phyloP scores from a whole-genome alignment of 148 eudicot genomes.

The Camellia granthamiana region DNA sequence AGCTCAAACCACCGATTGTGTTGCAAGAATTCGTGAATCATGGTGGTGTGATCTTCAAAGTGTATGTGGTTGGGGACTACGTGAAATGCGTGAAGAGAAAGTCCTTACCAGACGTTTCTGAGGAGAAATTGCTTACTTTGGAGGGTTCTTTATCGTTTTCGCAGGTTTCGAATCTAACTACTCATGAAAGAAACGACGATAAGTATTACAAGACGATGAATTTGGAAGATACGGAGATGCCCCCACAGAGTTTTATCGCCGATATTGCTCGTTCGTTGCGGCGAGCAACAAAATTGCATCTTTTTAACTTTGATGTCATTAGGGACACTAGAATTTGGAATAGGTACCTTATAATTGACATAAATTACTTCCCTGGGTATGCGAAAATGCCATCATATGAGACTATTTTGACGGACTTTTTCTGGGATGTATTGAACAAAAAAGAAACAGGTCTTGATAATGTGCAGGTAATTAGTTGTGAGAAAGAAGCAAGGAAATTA shows the following conservation, averaged over 20 bases:
- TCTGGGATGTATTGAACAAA: conserved; percentile 53
- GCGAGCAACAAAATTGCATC: conserved; percentile 42
- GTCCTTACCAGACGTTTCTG: conserved; percentile 64
- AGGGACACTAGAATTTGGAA: conserved; percentile 59
- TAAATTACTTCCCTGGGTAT: conserved; percentile 91
- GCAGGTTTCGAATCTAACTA: conserved; percentile 63
- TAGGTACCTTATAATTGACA: conserved; percentile 78
- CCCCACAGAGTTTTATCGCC: conserved; percentile 44
- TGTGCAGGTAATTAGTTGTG: conserved; percentile 3
- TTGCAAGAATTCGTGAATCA: conserved; percentile 77
- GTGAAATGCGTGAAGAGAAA: conserved; percentile 71
- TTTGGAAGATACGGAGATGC: conserved; percentile 60
- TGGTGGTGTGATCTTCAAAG: conserved; percentile 79
- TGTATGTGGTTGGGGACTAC: conserved; percentile 65
- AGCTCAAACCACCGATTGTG: conserved; percentile 61
- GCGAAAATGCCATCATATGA: conserved; percentile 82
- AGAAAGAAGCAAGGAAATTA: conserved; percentile 20
- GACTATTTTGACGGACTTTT: conserved; percentile 60
- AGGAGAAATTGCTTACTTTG: conserved; percentile 40
- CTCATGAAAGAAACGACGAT: conserved; percentile 43
- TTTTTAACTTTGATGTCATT: conserved; percentile 75
- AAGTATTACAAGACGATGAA: conserved; percentile 45
- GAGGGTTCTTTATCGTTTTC: conserved; percentile 59
- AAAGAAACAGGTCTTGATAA: conserved; percentile 15
- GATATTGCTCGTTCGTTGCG: conserved; percentile 51